phyloP scores from a whole-genome alignment of 306 rosid species.

The Ochetophila trinervis region DNA sequence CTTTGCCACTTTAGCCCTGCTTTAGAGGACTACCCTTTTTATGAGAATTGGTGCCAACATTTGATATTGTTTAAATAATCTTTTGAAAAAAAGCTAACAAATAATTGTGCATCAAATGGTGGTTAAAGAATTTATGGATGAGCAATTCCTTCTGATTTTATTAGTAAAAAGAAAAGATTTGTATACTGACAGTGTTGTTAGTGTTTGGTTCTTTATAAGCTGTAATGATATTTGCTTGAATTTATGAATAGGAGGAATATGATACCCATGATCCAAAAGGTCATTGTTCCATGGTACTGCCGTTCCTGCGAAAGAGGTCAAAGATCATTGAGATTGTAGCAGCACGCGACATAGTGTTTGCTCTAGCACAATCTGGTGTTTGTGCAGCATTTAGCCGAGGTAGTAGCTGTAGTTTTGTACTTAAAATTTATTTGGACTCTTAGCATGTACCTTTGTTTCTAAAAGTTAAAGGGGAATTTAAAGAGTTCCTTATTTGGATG shows the following conservation, averaged over 20 bases:
- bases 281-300: slow-evolving; percentile 52
- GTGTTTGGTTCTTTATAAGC: neutral
- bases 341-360: slow-evolving; percentile 71
- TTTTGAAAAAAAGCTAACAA: no score
- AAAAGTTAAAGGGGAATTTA: slow-evolving; percentile 21
- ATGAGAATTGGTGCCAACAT: no score
- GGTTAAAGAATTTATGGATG: neutral
- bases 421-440: neutral
- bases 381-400: slow-evolving; percentile 96
- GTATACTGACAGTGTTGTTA: neutral
- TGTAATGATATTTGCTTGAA: slow-evolving; percentile 2
- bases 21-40: no score
- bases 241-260: slow-evolving; percentile 49
- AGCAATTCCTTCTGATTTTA: neutral
- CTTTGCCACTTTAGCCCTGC: no score
- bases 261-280: slow-evolving; percentile 81
- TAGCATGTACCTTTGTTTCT: neutral
- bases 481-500: slow-evolving; percentile 29
- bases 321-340: slow-evolving; percentile 86
- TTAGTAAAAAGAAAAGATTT: neutral
- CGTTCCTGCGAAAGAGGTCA: slow-evolving; percentile 72
- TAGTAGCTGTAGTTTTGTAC: slow-evolving; percentile 17
- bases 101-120: neutral
- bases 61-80: no score
- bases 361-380: slow-evolving; percentile 82